Conservation (phyloP, 1,284 basidiomycete species). For the Malassezia nana region DNA sequence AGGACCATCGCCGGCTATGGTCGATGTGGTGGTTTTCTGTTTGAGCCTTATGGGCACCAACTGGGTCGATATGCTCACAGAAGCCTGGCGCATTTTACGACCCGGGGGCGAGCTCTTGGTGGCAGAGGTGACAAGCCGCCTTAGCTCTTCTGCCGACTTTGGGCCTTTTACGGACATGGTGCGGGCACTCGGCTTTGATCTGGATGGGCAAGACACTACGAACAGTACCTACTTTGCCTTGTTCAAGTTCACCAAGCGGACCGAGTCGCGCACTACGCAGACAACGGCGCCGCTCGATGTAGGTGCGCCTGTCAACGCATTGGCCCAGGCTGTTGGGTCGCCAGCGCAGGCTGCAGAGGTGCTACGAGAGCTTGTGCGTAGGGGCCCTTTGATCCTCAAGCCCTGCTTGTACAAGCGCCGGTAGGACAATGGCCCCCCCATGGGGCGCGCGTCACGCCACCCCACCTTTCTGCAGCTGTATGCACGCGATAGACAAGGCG, state of each 20-base stretch:
- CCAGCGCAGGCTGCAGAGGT: slow-evolving; percentile 58
- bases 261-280: background rate
- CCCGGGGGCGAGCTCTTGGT: slow-evolving; percentile 71
- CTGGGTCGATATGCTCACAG: slow-evolving; percentile 79
- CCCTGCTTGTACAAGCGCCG: slow-evolving; percentile 95
- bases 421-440: too few relatives aligned
- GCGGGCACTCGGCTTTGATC: slow-evolving; percentile 66
- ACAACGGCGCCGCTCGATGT: background rate
- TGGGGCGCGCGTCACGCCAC: background rate
- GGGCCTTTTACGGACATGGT: slow-evolving; percentile 69
- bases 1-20: slow-evolving; percentile 52
- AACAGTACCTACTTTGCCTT: slow-evolving; percentile 34
- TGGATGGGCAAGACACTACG: slow-evolving; percentile 49
- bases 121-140: slow-evolving; percentile 67
- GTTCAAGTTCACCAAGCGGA: slow-evolving; percentile 28
- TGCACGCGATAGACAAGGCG: background rate
- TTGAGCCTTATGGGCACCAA: slow-evolving; percentile 94
- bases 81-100: slow-evolving; percentile 77
- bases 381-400: slow-evolving; percentile 62
- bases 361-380: slow-evolving; percentile 53
- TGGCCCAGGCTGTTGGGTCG: slow-evolving; percentile 32
- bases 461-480: background rate
- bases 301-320: background rate
- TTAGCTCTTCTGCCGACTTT: slow-evolving; percentile 18
- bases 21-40: slow-evolving; percentile 84